Evolutionary conservation across 1,139 yeast species (phyloP), one percentile per base, ranked within the genome.

Genomic region (Eremothecium cymbalariae): DNA sequence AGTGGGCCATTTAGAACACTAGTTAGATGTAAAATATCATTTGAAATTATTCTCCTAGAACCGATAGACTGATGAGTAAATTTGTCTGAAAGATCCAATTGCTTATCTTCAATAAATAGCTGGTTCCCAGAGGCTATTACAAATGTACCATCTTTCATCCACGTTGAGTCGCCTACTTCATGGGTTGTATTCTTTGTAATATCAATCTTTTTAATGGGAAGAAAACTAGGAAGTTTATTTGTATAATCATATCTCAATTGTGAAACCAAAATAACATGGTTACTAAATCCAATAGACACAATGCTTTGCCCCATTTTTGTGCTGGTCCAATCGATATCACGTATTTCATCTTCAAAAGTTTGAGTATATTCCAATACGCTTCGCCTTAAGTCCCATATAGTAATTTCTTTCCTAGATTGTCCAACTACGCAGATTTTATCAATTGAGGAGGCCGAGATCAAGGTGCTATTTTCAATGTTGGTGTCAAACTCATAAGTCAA

Each of bases 61-160:
- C 73, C 72, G 23, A 71, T 62, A 0, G 67, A 60, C 34, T 62
- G 59, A 29, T 63, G 59, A 2, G 78, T 70, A 22, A 67, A 61
- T 16, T 60, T 60, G 48, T 74, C 79, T 1, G 68, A 67, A 13
- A 70, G 60, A 60, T 84, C 77, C 37, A 84, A 62, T 37, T 68
- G 67, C 47, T 80, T 77, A 51, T 85, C 94, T 42, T 82, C 84
- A 33, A 86, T 70, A 49, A 82, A 85, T 33, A 88, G 68, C 54
- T 86, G 96, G 54, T 88, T 88, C 1, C 97, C 96, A 14, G 93
- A 70, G 4, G 93, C 96, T 38, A 84, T 74, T 1, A 84, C 88
- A 42, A 86, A 67, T 21, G 76, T 71, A 1, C 94, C 95, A 46
- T 78, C 75, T 37, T 72, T 68, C 39, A 88, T 63, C 96, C 96